Evolutionary conservation across 2,329 filamentous ascomycete species (phyloP).

Genomic region (Xylariaceae sp.): DNA sequence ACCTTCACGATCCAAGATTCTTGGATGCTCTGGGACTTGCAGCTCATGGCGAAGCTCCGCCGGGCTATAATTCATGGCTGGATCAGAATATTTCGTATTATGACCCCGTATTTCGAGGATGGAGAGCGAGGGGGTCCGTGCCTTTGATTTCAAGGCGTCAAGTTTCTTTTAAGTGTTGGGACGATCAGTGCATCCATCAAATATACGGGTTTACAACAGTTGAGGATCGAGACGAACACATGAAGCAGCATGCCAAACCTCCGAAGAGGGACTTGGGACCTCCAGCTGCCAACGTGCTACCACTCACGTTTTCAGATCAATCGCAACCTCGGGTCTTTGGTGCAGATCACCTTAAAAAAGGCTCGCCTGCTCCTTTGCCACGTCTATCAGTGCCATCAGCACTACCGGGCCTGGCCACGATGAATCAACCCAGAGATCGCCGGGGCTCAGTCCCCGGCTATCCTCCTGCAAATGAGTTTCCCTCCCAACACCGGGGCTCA

Average conservation of each 20-base stretch:
- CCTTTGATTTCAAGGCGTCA: constrained; percentile 46
- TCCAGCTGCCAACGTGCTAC: constrained; percentile 48
- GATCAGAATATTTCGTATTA: constrained; percentile 57
- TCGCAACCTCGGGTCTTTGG: constrained; percentile 41
- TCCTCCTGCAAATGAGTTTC: constrained; percentile 50
- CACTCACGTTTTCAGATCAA: constrained; percentile 46
- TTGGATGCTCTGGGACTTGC: constrained; percentile 48
- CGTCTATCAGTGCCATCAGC: constrained; percentile 44
- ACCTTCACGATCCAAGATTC: constrained; percentile 51
- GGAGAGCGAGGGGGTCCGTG: constrained; percentile 47
- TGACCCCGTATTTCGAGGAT: constrained; percentile 55
- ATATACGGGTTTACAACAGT: constrained; percentile 62
- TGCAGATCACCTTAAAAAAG: constrained; percentile 44
- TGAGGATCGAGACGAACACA: constrained; percentile 60
- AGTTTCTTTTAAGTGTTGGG: constrained; percentile 60
- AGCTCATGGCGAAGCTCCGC: constrained; percentile 50
- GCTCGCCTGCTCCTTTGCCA: constrained; percentile 51
- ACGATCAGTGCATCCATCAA: constrained; percentile 63
- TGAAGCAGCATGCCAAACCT: constrained; percentile 52
- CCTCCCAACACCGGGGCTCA: constrained; percentile 47
- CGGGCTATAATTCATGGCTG: constrained; percentile 59
- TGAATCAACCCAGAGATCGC: constrained; percentile 47
- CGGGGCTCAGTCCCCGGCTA: constrained; percentile 49
- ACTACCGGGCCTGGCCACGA: constrained; percentile 46
- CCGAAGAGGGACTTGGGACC: constrained; percentile 55